Base-by-base conservation (phyloP, 2,329 filamentous ascomycete species). In the Fusarium tuaranense region DNA sequence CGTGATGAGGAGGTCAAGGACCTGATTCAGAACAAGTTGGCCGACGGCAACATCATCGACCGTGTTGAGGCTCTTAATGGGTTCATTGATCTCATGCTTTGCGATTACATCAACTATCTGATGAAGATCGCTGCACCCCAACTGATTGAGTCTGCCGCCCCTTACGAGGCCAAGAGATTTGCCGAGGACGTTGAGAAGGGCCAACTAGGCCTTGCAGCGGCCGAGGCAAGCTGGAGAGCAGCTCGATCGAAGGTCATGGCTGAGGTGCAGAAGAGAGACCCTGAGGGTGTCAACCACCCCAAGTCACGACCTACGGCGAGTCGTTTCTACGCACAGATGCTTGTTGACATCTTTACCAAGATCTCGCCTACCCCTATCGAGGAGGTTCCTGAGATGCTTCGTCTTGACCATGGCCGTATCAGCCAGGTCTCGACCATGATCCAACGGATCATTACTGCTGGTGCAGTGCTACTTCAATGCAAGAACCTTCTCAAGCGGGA, bases 401-500 rank as follows among this genome's bases (percentile, higher is more conserved):
- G 87, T 16, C 88, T 96, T 2, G 94, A 97, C 76, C 81, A 86
- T 46, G 88, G 87, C 63, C 92, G 94, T 18, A 89, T 94, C 48
- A 82, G 76, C 41, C 74, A 83, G 38, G 79, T 86, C 12, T 85
- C 84, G 0, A 79, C 73, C 22, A 82, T 77, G 74, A 78, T 84
- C 0, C 83, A 83, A 55, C 89, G 91, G 53, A 92, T 96, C 76
- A 89, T 94, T 25, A 93, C 93, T 1, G 89, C 93, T 5, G 93
- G 92, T 1, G 92, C 93, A 0, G 92, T 96, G 58, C 85, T 95
- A 32, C 84, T 96, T 16, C 94, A 95, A 62, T 93, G 92, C 82
- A 97, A 97, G 85, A 96, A 95, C 76, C 86, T 96, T 9, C 88
- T 97, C 36, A 95, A 95, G 83, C 91, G 94, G 18, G 94, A 96